Base-by-base conservation (phyloP, 345 rosid genomes). In the Salix brachista region DNA sequence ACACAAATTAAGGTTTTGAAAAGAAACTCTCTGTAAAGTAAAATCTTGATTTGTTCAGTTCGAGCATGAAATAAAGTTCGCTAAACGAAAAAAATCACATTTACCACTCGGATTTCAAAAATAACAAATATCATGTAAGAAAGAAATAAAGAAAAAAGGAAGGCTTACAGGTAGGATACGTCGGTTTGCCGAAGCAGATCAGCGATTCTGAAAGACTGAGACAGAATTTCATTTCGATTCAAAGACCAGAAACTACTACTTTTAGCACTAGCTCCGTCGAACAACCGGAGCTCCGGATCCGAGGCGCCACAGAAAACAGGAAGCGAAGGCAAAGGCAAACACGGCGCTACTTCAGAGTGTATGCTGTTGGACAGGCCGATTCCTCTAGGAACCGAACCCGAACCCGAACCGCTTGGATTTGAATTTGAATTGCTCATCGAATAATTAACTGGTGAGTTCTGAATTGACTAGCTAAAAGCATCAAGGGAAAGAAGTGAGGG, bases 261-360 rank as follows among this genome's bases (percentile, higher is more conserved):
- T 48, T 80, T 75, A 46, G 75, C 82, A 62, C 72, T 60, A 8
- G 77, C 79, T 65, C 89, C 94, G 75, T 91, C 98, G 83, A 86
- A 85, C 71, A 93, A 81, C 74, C 90, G 85, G 54, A 96, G 83
- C 78, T 84, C 87, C 37, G 90, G 93, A 80, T 87, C 90, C 69
- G 90, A 80, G 10, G 98, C 90, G 50, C 98, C 98, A 75, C 89
- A 92, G 86, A 92, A 91, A 44, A 93, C 88, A 8, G 98, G 98
- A 68, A 94, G 86, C 79, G 93, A 96, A 23, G 97, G 99, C 81
- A 96, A 71, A 65, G 98, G 95, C 89, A 96, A 86, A 85, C 91
- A 87, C 81, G 94, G 91, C 61, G 92, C 95, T 11, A 93, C 91
- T 77, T 96, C 99, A 58, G 99, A 93, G 89, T 96, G 93, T 34